phyloP scores from a whole-genome alignment of 2,329 filamentous ascomycete genomes.

The Epichloe brachyelytri region DNA sequence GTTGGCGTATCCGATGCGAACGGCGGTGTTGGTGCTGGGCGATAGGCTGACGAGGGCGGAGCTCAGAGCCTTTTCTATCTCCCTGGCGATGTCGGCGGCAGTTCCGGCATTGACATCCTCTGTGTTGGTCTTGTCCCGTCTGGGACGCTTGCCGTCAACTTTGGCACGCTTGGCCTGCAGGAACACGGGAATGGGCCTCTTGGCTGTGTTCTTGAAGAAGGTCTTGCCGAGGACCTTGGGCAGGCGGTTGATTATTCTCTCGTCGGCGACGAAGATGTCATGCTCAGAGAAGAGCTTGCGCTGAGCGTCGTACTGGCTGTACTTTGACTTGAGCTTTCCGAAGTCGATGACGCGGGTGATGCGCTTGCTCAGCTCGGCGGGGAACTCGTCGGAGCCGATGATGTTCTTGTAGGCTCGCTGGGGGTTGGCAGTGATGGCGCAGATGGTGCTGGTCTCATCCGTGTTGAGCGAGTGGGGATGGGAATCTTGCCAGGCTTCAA shows the following conservation, averaged over 20 bases:
- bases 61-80: constrained; percentile 65
- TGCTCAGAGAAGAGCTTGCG: constrained; percentile 75
- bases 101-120: constrained; percentile 33
- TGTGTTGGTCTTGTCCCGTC: constrained; percentile 36
- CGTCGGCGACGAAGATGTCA: constrained; percentile 88
- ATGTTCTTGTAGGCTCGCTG: constrained; percentile 88
- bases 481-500: constrained; percentile 75
- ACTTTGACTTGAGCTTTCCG: constrained; percentile 69
- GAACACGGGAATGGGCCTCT: constrained; percentile 75
- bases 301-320: constrained; percentile 76
- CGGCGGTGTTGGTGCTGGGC: constrained; percentile 64
- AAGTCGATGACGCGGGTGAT: constrained; percentile 70
- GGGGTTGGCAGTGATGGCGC: constrained; percentile 69
- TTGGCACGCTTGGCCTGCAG: constrained; percentile 52
- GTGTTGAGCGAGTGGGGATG: constrained; percentile 62
- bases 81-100: constrained; percentile 57
- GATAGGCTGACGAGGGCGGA: constrained; percentile 71
- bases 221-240: constrained; percentile 76
- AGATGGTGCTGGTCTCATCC: constrained; percentile 55
- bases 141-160: constrained; percentile 44
- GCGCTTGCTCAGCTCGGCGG: constrained; percentile 49
- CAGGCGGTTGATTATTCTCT: constrained; percentile 63
- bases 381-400: constrained; percentile 61
- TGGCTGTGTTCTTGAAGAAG: constrained; percentile 73
- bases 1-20: constrained; percentile 64